phyloP scores from a whole-genome alignment of 2,329 filamentous ascomycete species.

The Epichloe scottii region DNA sequence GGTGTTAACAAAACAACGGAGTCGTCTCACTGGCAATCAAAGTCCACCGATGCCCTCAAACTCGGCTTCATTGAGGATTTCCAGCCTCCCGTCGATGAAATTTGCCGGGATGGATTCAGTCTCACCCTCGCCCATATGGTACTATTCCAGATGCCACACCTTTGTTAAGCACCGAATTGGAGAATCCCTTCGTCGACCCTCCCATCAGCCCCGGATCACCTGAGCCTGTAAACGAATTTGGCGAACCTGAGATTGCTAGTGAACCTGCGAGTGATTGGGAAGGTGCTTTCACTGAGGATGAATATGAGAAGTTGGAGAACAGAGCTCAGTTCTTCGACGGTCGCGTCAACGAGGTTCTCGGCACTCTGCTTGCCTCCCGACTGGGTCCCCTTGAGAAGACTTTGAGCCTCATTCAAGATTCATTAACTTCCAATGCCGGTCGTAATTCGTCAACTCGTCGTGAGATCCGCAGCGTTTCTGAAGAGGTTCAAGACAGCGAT shows the following conservation, averaged over 20 bases:
- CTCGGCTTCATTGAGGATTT: conserved; percentile 40
- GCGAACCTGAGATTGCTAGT: conserved; percentile 28
- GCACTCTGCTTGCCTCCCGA: conserved; percentile 60
- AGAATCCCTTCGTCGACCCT: conserved; percentile 49
- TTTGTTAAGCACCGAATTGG: conserved; percentile 41
- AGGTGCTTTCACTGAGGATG: conserved; percentile 66
- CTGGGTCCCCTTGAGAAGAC: conserved; percentile 71
- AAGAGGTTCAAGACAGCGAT: conserved; percentile 68
- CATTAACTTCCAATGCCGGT: conserved; percentile 45
- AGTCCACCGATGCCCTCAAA: conserved; percentile 18
- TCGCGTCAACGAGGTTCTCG: conserved; percentile 78
- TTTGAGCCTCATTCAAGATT: conserved; percentile 63
- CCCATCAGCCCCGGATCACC: conserved; percentile 34
- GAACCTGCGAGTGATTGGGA: conserved; percentile 84
- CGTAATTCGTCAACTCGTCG: conserved; percentile 43
- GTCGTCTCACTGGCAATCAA: conserved; percentile 28
- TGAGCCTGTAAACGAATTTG: conserved; percentile 35
- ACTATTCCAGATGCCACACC: conserved; percentile 32
- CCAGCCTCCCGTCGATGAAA: conserved; percentile 33
- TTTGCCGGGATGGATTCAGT: conserved; percentile 60
- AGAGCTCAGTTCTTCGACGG: conserved; percentile 83
- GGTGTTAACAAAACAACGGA: conserved; percentile 54
- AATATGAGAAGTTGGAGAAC: conserved; percentile 71
- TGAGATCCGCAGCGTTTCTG: conserved; percentile 53
- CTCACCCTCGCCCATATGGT: conserved; percentile 51